These are phyloP conservation scores for Annulohypoxylon moriforme DNA, from an alignment of 495 filamentous ascomycete species.

Conservation along the genomic window DNA sequence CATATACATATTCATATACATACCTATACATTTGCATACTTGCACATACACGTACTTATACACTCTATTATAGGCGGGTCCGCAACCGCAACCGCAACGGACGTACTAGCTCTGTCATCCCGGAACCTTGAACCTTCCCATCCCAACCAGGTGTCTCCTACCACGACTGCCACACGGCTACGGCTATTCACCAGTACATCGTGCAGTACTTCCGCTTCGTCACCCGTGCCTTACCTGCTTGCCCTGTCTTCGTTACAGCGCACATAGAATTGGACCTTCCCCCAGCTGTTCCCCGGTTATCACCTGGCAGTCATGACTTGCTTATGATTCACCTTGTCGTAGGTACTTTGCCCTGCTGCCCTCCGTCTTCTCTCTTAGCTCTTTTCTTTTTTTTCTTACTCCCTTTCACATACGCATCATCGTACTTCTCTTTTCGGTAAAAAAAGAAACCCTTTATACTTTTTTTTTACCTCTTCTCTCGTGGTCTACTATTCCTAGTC, in stretches of 20 bases:
- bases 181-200: not conserved
- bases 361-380: conserved; percentile 15
- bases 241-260: conserved; percentile 3
- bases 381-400: conserved; percentile 10
- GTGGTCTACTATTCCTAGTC: conserved; percentile 4
- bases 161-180: too few relatives aligned
- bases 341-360: conserved; percentile 14
- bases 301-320: conserved; percentile 37
- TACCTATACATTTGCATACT: not conserved
- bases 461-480: conserved; percentile 7
- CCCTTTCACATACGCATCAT: conserved; percentile 12
- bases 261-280: conserved; percentile 34
- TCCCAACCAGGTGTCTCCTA: not conserved
- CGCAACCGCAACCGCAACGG: conserved; percentile 3
- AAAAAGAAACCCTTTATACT: not conserved
- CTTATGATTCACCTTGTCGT: conserved; percentile 44
- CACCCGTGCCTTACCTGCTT: too few relatives aligned
- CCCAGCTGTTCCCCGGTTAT: not conserved
- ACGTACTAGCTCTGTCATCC: not conserved
- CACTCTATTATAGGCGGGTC: not conserved
- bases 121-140: not conserved
- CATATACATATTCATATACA: not conserved
- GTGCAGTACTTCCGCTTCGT: too few relatives aligned
- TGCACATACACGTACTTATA: not conserved
- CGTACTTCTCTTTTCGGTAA: conserved; percentile 24